Base-by-base conservation (phyloP, 768 basidiomycete genomes). In the Trametes meyenii region DNA sequence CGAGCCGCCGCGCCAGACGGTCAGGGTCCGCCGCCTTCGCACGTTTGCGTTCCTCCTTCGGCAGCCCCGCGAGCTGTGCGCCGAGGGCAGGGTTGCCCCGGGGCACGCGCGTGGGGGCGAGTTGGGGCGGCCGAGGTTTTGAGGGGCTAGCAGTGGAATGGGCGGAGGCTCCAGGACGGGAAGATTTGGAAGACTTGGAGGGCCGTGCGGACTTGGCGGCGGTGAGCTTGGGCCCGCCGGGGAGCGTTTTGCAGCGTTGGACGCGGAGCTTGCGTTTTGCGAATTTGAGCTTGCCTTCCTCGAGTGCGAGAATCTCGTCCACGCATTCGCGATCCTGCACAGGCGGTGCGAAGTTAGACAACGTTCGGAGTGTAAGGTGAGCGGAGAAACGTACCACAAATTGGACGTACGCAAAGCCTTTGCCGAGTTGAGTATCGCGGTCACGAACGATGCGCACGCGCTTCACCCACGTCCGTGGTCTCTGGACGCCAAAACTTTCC, bases 351-450 rank as follows among this genome's bases (percentile, higher is more conserved):
- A 21, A 50, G 26, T 50, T 2, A 49, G 29, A 56, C 51, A 17
- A 2, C 10, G n/a, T 13, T 13, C 5, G 11, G 3, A 35, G 14
- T 49, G 2, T 17, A 43, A 36, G 0, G n/a, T 23, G 35, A 63
- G 36, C 39, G 29, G 39, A 13, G 19, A 50, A 24, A 79, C 89
- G 62, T 73, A 96, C 96, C 58, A 78, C 72, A 64, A 98, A 92
- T 67, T 94, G 88, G 19, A 98, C 87, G 69, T 98, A 97, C 11
- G 90, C 94, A 72, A 98, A 96, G 5, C 96, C 96, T 75, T 96
- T 97, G 13, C 96, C 96, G 14, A 98, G 83, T 66, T 94, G 94
- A 1, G 94, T 97, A 60, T 91, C 93, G 66, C 85, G 86, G 72
- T 98, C 96, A 49, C 92, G 83, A 53, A 97, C 82, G 67, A 97